These are phyloP conservation scores for Cercospora sp. DNA, from an alignment of 2,329 filamentous ascomycete genomes.

Conservation along the genomic window DNA sequence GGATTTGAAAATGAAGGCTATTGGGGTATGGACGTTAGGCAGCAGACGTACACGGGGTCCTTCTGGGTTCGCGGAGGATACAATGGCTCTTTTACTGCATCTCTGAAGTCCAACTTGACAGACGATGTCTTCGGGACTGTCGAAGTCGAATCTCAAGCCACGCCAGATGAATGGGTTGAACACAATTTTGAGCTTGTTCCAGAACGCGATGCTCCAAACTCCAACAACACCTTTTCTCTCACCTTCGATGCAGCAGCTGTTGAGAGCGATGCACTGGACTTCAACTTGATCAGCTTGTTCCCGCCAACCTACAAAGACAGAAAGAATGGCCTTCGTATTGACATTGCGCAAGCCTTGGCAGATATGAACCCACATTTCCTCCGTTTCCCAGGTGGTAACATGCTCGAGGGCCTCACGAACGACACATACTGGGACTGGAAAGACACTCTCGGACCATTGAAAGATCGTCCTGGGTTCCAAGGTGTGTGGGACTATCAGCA, in stretches of 20 bases:
- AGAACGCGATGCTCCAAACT: conserved; percentile 43
- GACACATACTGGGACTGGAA: conserved; percentile 50
- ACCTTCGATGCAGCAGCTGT: conserved; percentile 44
- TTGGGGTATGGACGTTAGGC: conserved; percentile 55
- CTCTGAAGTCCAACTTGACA: conserved; percentile 43
- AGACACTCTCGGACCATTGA: conserved; percentile 56
- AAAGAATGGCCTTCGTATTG: conserved; percentile 53
- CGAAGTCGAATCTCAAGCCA: conserved; percentile 38
- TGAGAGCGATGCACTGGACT: conserved; percentile 47
- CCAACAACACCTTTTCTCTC: conserved; percentile 55
- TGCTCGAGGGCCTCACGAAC: conserved; percentile 50
- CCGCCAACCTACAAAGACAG: conserved; percentile 57
- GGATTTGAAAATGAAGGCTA: conserved; percentile 53
- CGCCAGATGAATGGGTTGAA: conserved; percentile 44
- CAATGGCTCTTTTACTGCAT: conserved; percentile 34
- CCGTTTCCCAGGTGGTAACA: conserved; percentile 63
- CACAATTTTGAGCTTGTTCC: conserved; percentile 37
- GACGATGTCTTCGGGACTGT: conserved; percentile 46
- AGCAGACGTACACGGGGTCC: conserved; percentile 42
- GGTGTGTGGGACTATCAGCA: conserved; percentile 62
- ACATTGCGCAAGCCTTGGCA: conserved; percentile 48
- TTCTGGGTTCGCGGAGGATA: conserved; percentile 41
- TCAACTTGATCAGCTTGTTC: conserved; percentile 57
- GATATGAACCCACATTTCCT: conserved; percentile 50
- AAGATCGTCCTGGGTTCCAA: conserved; percentile 55